Evolutionary conservation across 1,284 basidiomycete species (phyloP).

Genomic region (Cutaneotrichosporon sp.): DNA sequence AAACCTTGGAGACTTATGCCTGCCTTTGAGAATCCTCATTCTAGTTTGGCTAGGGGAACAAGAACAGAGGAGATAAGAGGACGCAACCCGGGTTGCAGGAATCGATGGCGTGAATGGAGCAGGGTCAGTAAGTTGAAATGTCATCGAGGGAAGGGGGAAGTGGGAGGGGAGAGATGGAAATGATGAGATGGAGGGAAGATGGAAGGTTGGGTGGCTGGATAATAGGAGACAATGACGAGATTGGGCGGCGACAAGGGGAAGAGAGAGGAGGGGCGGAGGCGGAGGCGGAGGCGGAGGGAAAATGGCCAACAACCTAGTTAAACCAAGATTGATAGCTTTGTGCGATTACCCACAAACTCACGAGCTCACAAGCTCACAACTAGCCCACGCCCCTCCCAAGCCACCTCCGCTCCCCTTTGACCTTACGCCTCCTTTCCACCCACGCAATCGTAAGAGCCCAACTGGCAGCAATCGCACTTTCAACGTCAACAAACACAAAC

Average conservation of each 20-base stretch:
- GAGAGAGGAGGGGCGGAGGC: background rate
- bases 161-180: background rate
- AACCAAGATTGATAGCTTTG: too few relatives aligned
- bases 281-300: background rate
- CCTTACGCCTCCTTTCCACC: background rate
- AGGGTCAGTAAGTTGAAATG: background rate
- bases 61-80: too few relatives aligned
- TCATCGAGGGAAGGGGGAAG: background rate
- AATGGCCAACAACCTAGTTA: background rate
- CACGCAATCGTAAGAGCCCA: too few relatives aligned
- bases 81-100: too few relatives aligned
- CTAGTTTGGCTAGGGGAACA: too few relatives aligned
- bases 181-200: too few relatives aligned
- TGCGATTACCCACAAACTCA: too few relatives aligned
- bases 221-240: background rate
- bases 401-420: too few relatives aligned
- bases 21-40: background rate
- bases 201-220: too few relatives aligned
- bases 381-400: too few relatives aligned
- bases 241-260: background rate
- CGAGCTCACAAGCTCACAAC: too few relatives aligned
- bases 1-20: background rate
- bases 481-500: constrained; percentile 10
- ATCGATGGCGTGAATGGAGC: too few relatives aligned
- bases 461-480: background rate